phyloP scores from a whole-genome alignment of 306 rosid species.

The Lupinus albus region DNA sequence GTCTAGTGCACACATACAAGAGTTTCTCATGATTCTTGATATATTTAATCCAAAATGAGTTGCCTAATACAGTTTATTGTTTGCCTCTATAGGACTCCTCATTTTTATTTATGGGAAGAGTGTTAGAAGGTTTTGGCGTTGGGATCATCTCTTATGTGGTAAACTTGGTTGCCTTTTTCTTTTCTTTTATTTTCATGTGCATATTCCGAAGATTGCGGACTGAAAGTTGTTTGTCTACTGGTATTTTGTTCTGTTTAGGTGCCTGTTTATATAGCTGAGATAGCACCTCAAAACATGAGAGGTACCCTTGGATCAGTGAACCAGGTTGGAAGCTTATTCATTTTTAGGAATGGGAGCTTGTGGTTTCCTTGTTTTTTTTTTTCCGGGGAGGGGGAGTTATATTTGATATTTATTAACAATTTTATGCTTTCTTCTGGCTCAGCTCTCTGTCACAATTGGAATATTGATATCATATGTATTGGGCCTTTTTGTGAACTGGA shows the following conservation, averaged over 20 bases:
- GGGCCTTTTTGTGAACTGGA: slow-evolving; percentile 81
- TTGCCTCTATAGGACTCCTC: slow-evolving; percentile 62
- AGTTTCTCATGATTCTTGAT: background rate
- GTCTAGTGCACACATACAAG: background rate
- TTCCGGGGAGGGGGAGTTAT: background rate
- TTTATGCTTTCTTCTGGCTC: slow-evolving; percentile 26
- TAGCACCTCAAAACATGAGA: slow-evolving; percentile 81
- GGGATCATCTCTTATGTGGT: slow-evolving; percentile 93
- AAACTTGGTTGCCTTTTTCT: slow-evolving; percentile 19
- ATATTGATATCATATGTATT: slow-evolving; percentile 72
- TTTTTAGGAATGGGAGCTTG: slow-evolving; percentile 5
- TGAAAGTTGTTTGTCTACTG: slow-evolving; percentile 21
- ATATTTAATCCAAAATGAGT: background rate
- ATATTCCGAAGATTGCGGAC: slow-evolving; percentile 30
- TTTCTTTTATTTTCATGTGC: background rate
- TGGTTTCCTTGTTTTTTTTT: background rate
- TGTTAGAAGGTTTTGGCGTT: slow-evolving; percentile 92
- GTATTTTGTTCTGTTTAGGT: slow-evolving; percentile 53
- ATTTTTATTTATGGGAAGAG: slow-evolving; percentile 78
- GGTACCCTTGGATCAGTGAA: slow-evolving; percentile 84
- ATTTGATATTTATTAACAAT: slow-evolving; percentile 7
- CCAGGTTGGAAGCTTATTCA: slow-evolving; percentile 60
- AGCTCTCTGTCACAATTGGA: slow-evolving; percentile 84
- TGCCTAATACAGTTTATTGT: background rate
- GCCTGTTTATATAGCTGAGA: slow-evolving; percentile 90